Evolutionary conservation across 2,329 filamentous ascomycete species (phyloP).

Genomic region (Xylariomycetidae sp.): DNA sequence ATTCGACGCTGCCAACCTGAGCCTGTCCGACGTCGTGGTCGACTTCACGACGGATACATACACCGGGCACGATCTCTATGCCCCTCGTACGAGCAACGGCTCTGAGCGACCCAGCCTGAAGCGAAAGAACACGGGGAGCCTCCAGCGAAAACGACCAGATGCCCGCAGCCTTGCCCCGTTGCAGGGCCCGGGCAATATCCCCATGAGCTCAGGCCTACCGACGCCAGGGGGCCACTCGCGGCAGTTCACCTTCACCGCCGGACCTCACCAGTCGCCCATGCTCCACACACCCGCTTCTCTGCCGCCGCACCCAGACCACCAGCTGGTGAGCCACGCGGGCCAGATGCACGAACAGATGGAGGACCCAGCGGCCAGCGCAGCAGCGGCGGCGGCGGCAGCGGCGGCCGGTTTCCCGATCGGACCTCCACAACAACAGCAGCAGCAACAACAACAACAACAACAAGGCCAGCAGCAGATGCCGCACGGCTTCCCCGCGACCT

Average conservation of each 20-base stretch:
- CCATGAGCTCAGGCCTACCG: conserved; percentile 24
- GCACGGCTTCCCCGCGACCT: conserved; percentile 22
- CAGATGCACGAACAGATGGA: conserved; percentile 29
- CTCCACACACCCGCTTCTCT: conserved; percentile 33
- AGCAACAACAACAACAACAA: too few relatives aligned
- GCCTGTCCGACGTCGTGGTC: conserved; percentile 58
- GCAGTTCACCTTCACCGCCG: conserved; percentile 33
- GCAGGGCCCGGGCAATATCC: conserved; percentile 22
- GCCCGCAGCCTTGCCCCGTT: conserved; percentile 31
- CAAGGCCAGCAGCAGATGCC: conserved; percentile 26
- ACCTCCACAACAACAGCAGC: conserved; percentile 22
- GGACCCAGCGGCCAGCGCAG: conserved; percentile 28
- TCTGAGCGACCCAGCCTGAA: conserved; percentile 38
- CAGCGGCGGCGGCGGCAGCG: conserved; percentile 29
- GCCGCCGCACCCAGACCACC: conserved; percentile 28
- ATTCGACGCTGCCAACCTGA: conserved; percentile 71
- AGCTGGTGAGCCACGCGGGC: conserved; percentile 22
- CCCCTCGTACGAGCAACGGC: conserved; percentile 28
- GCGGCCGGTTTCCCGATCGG: conserved; percentile 31
- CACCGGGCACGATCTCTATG: conserved; percentile 41
- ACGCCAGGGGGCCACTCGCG: conserved; percentile 26
- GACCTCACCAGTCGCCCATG: conserved; percentile 34
- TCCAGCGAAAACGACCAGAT: conserved; percentile 34
- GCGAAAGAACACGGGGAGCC: conserved; percentile 39
- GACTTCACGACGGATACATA: conserved; percentile 56